Evolutionary conservation across 148 eudicot genomes (phyloP), one percentile per base, ranked within the genome.

Genomic region (Heliosperma pusillum): DNA sequence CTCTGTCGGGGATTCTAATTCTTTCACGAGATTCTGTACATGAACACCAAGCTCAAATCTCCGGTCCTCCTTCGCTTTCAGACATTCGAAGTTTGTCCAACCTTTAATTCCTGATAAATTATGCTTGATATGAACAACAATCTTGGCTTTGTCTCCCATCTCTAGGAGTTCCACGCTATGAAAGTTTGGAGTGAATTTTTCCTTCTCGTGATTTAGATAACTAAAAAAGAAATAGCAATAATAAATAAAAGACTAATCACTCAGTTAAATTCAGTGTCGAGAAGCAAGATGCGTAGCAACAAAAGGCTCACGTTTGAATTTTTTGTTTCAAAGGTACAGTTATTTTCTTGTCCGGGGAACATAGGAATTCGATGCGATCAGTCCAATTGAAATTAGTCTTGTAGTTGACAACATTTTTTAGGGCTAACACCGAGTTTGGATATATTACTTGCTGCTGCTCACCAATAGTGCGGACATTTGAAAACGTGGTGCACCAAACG

Each of bases 401-500:
- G 29, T 68, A 17, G 20, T 69, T 76, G 58, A 57, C 57, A 0
- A 76, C 52, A 21, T 40, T 24, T 44, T 59, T 76, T 10, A 26
- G 40, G 12, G 42, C 25, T 5, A 76, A 12, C 40, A 58, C 27
- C 33, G 65, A 25, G 29, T 59, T 76, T 16, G 79, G 73, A 27
- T 76, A 56, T 44, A 59, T 76, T 22, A 76, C 66, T 17, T 29
- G 44, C 25, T 58, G 42, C 8, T 60, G 52, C 10, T 10, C 10
- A 19, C 59, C 68, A 15, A 68, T 5, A 1, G 60, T 67, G 20
- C 58, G 61, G 56, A 74, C 71, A 47, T 21, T 65, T 53, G 67
- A 13, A 19, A 76, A 76, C 10, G 56, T 69, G 17, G 73, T 76
- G 15, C 26, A 36, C 78, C 73, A 76, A 22, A 67, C 29, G 15